phyloP scores from a whole-genome alignment of 345 rosid genomes.

The Citrus reticulata region DNA sequence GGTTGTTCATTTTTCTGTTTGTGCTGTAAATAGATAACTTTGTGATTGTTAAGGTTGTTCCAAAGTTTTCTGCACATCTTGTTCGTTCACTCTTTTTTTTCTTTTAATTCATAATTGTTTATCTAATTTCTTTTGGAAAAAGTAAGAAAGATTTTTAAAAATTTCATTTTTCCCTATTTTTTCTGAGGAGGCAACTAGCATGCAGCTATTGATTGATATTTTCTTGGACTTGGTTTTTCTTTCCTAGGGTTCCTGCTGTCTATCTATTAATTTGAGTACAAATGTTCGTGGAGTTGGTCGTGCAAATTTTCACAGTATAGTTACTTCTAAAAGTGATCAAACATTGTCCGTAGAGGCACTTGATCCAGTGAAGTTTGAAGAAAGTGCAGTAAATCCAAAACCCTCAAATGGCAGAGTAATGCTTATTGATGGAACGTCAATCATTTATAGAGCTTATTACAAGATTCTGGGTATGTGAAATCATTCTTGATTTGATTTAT shows the following conservation, averaged over 20 bases:
- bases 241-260: slow-evolving; percentile 47
- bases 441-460: slow-evolving; percentile 92
- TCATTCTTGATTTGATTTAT: not conserved
- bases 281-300: slow-evolving; percentile 25
- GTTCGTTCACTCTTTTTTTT: not conserved
- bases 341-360: slow-evolving; percentile 18
- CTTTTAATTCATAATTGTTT: not conserved
- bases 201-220: not conserved
- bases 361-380: slow-evolving; percentile 32
- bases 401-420: slow-evolving; percentile 66
- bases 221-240: not conserved
- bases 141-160: not conserved
- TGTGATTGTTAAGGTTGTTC: not conserved
- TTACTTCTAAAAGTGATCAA: slow-evolving; percentile 27
- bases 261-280: slow-evolving; percentile 26
- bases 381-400: slow-evolving; percentile 28
- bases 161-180: not conserved
- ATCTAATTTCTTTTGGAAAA: not conserved
- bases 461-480: slow-evolving; percentile 74
- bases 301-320: slow-evolving; percentile 24
- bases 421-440: slow-evolving; percentile 94
- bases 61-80: not conserved
- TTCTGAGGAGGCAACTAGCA: not conserved
- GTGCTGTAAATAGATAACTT: not conserved
- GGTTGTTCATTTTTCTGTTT: not conserved